Percentiles rank a stretch among this genome's conserved stretches.
Conservation (phyloP, 2,329 filamentous ascomycete species). For the Aspergillus novoparasiticus region DNA sequence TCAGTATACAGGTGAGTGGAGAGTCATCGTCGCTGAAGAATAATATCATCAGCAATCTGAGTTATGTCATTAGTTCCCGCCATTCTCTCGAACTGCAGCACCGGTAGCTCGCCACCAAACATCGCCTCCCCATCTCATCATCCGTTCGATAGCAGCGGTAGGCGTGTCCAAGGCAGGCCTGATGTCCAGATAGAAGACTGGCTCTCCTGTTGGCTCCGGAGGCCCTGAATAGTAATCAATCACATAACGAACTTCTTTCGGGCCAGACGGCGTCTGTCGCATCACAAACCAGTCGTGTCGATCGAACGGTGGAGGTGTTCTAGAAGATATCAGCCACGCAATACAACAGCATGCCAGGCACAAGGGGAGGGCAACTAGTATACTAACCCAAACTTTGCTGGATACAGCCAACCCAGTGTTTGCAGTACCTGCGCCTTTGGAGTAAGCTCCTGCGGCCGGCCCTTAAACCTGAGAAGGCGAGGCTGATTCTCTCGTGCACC, state of each 20-base stretch:
- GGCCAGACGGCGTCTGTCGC: slow-evolving; percentile 65
- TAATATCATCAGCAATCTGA: neutral
- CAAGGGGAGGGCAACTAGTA: neutral
- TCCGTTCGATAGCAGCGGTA: slow-evolving; percentile 74
- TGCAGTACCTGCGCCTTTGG: slow-evolving; percentile 88
- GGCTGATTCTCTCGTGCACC: slow-evolving; percentile 56
- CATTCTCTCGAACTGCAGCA: slow-evolving; percentile 55
- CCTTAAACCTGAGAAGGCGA: slow-evolving; percentile 82
- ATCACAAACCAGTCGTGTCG: slow-evolving; percentile 96
- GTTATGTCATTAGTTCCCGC: slow-evolving; percentile 9
- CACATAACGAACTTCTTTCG: slow-evolving; percentile 84
- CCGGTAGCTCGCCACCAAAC: slow-evolving; percentile 91
- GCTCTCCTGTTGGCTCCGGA: slow-evolving; percentile 80
- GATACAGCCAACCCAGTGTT: slow-evolving; percentile 76
- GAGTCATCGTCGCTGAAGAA: slow-evolving; percentile 16
- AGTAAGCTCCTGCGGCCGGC: slow-evolving; percentile 83
- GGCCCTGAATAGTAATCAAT: slow-evolving; percentile 95
- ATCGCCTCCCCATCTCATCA: slow-evolving; percentile 88
- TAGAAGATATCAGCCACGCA: slow-evolving; percentile 34
- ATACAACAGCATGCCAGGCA: neutral
- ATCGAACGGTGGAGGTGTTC: slow-evolving; percentile 86
- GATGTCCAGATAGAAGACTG: slow-evolving; percentile 94
- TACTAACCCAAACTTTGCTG: slow-evolving; percentile 72
- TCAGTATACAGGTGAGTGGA: slow-evolving; percentile 27
- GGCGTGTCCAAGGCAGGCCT: slow-evolving; percentile 84